Base-by-base conservation (phyloP, 2,329 filamentous ascomycete species). In the Arachnomyces sp. region DNA sequence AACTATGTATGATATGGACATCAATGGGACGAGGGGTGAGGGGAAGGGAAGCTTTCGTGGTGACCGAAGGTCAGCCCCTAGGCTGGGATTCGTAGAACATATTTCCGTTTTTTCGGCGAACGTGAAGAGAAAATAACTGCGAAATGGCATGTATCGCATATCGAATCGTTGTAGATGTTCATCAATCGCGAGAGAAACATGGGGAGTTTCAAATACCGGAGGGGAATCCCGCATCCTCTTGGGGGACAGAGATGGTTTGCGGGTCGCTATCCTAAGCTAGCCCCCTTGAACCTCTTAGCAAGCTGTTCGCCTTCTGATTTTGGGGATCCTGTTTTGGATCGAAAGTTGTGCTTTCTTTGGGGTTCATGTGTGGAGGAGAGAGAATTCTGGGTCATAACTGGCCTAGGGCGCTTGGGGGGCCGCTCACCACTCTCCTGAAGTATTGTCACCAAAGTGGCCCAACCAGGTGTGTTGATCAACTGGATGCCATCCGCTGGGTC, bases 381-480 rank as follows among this genome's bases (percentile, higher is more conserved):
- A 52, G 52, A 44, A 54, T 53, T 46, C 54, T 67, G 63, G 57
- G 66, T 63, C 48, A 61, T 59, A 48, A 50, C 52, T 46, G 58
- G 59, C 62, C 67, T 60, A 53, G 61, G 55, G 62, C 73, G 84
- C 75, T 92, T 93, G 66, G 81, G 82, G 78, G 83, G 79, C 79
- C 83, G 83, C 85, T 95, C 89, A 94, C 89, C 87, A 77, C 86
- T 88, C 79, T 88, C 85, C 80, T 92, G 80, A 69, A 96, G 78
- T 63, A 98, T 94, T 64, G 85, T 83, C 67, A 90, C 76, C 59
- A 98, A 75, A 44, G 87, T 96, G 65, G 89, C 85, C 92, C 92
- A 98, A 57, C 92, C 92, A 59, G 83, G 77, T 54, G 84, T 89
- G 54, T 87, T 83, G 65, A 88, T 79, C 52, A 98, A 76, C 60